A percentile compares a stretch with the other conserved stretches of the same genome.
These are phyloP conservation scores for Citropsis articulata DNA, from an alignment of 345 rosid genomes.

Conservation along the genomic window DNA sequence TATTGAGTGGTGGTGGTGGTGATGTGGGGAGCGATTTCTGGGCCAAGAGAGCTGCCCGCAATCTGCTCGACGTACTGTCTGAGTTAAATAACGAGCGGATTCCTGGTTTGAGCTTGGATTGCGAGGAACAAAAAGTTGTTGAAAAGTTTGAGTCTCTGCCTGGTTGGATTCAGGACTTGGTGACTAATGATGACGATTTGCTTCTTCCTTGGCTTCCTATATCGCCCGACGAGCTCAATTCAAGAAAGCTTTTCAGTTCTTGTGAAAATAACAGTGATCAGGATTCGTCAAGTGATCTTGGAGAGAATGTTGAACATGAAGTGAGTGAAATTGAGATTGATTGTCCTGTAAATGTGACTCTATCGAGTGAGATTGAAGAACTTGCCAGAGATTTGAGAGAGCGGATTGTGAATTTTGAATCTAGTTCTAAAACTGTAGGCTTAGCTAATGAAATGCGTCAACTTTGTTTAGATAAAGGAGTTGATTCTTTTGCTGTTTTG, in stretches of 20 bases:
- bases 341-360: constrained; percentile 16
- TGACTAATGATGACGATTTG: constrained; percentile 14
- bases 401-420: constrained; percentile 40
- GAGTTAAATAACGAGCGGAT: constrained; percentile 35
- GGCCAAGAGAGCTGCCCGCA: constrained; percentile 60
- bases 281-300: constrained; percentile 24
- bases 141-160: constrained; percentile 54
- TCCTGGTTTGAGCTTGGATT: constrained; percentile 42
- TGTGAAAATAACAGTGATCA: constrained; percentile 26
- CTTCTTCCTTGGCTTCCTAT: constrained; percentile 74
- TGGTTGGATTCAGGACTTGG: constrained; percentile 45
- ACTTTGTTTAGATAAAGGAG: constrained; percentile 45
- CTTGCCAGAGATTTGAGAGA: constrained; percentile 37
- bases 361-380: constrained; percentile 37
- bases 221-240: constrained; percentile 27
- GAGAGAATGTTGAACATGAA: constrained; percentile 31
- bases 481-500: constrained; percentile 40
- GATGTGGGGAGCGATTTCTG: constrained; percentile 45
- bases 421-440: constrained; percentile 34
- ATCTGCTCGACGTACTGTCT: constrained; percentile 63
- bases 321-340: constrained; percentile 32
- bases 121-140: constrained; percentile 25
- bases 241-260: constrained; percentile 27
- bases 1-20: constrained; percentile 32
- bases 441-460: constrained; percentile 48